Conservation (phyloP, 2,329 filamentous ascomycete species). For the Moelleriella libera region DNA sequence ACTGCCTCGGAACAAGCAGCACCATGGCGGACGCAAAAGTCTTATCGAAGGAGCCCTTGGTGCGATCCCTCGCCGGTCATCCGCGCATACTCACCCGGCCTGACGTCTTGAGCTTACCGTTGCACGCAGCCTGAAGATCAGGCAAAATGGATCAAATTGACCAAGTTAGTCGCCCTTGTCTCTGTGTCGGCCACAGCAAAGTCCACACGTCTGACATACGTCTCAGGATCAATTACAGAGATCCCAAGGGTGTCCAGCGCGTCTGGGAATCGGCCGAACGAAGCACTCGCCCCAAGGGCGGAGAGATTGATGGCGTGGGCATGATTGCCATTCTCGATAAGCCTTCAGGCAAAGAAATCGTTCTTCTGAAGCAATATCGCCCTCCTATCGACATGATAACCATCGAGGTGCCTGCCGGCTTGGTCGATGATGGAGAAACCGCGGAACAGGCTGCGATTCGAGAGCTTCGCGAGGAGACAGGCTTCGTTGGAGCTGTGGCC, state of each 20-base stretch:
- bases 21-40: not conserved
- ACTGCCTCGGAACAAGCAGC: not conserved
- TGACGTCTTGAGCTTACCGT: not conserved
- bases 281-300: slow-evolving; percentile 46
- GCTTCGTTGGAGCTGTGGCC: slow-evolving; percentile 41
- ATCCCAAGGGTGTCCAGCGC: slow-evolving; percentile 42
- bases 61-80: not conserved
- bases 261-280: slow-evolving; percentile 63
- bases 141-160: not conserved
- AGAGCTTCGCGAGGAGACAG: slow-evolving; percentile 53
- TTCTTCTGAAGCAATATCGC: slow-evolving; percentile 55
- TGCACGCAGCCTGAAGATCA: not conserved
- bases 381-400: slow-evolving; percentile 44
- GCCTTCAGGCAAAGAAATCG: slow-evolving; percentile 35
- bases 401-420: slow-evolving; percentile 51
- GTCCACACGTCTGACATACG: not conserved
- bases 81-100: not conserved
- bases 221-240: slow-evolving; percentile 47
- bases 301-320: slow-evolving; percentile 57
- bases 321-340: slow-evolving; percentile 55
- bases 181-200: not conserved
- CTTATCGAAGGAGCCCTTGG: not conserved
- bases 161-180: not conserved
- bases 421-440: slow-evolving; percentile 48
- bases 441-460: slow-evolving; percentile 46